phyloP scores from a whole-genome alignment of 805 yeast species.

The Saturnispora ahearnii region DNA sequence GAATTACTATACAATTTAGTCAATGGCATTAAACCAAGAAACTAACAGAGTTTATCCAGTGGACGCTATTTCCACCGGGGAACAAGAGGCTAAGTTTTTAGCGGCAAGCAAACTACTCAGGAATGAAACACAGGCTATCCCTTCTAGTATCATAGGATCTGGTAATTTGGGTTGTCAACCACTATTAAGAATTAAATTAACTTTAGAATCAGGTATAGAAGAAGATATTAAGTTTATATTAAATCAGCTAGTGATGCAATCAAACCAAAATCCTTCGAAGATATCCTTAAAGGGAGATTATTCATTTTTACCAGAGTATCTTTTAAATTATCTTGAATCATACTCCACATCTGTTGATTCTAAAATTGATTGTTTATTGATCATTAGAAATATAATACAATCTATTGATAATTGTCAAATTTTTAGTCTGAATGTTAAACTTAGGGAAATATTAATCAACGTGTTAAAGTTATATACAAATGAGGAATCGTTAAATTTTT shows the following conservation, averaged over 20 bases:
- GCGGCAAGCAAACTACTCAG: slow-evolving; percentile 24
- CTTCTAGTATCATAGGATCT: slow-evolving; percentile 27
- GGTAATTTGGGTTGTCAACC: slow-evolving; percentile 51
- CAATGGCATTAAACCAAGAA: slow-evolving; percentile 2
- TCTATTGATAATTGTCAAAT: slow-evolving; percentile 76
- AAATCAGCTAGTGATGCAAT: slow-evolving; percentile 40
- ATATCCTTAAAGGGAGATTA: slow-evolving; percentile 33
- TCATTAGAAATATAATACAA: slow-evolving; percentile 74
- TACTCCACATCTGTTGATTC: slow-evolving; percentile 21
- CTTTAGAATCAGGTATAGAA: slow-evolving; percentile 54
- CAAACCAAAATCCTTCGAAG: slow-evolving; percentile 32
- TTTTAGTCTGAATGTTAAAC: slow-evolving; percentile 43
- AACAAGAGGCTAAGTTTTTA: slow-evolving; percentile 27
- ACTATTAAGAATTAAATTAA: slow-evolving; percentile 57
- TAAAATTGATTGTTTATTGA: slow-evolving; percentile 44
- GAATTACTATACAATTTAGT: neutral
- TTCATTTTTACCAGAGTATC: slow-evolving; percentile 32
- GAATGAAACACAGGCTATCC: slow-evolving; percentile 25
- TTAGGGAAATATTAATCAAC: slow-evolving; percentile 34
- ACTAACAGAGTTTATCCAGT: slow-evolving; percentile 22
- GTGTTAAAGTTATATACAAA: slow-evolving; percentile 32
- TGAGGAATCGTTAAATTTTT: slow-evolving; percentile 8
- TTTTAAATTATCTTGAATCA: slow-evolving; percentile 18
- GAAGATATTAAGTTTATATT: slow-evolving; percentile 69
- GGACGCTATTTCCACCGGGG: slow-evolving; percentile 25